These are phyloP conservation scores for Craspedostauros australis DNA, from an alignment of 108 stramenopile species.

Conservation along the genomic window DNA sequence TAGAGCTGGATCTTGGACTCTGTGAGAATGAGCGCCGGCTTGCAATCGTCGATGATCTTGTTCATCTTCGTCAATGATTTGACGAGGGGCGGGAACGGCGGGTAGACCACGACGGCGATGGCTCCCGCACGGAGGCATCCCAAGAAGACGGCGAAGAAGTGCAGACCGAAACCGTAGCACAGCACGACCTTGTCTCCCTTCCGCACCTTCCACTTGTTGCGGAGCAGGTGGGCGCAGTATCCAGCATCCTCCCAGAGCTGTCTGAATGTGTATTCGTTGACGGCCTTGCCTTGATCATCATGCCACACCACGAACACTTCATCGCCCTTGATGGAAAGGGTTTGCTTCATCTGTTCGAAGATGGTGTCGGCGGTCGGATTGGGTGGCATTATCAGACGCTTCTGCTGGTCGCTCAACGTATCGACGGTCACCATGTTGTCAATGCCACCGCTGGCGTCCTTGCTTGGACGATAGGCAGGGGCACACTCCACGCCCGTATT, in stretches of 20 bases:
- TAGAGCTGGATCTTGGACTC: neutral
- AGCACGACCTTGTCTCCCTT: slow-evolving; percentile 1
- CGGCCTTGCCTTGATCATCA: neutral
- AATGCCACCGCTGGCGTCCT: too few relatives aligned
- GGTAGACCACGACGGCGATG: slow-evolving; percentile 1
- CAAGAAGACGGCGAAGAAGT: too few relatives aligned
- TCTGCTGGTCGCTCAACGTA: too few relatives aligned
- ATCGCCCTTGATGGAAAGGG: too few relatives aligned
- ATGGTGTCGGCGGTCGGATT: too few relatives aligned
- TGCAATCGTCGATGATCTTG: neutral
- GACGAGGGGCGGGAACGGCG: neutral
- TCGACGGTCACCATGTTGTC: too few relatives aligned
- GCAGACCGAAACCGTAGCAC: neutral
- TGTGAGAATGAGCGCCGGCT: neutral
- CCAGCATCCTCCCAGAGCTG: slow-evolving; percentile 2
- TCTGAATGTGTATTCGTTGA: neutral
- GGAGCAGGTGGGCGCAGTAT: neutral
- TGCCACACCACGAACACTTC: neutral
- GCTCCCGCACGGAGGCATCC: too few relatives aligned
- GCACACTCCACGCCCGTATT: too few relatives aligned
- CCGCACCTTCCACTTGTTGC: neutral
- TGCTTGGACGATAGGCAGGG: too few relatives aligned
- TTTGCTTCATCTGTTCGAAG: too few relatives aligned
- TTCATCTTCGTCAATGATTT: neutral
- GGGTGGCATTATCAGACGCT: too few relatives aligned